Evolutionary conservation across 2,329 filamentous ascomycete species (phyloP), one percentile per base, ranked within the genome.

Genomic region (Exophiala viscosa): DNA sequence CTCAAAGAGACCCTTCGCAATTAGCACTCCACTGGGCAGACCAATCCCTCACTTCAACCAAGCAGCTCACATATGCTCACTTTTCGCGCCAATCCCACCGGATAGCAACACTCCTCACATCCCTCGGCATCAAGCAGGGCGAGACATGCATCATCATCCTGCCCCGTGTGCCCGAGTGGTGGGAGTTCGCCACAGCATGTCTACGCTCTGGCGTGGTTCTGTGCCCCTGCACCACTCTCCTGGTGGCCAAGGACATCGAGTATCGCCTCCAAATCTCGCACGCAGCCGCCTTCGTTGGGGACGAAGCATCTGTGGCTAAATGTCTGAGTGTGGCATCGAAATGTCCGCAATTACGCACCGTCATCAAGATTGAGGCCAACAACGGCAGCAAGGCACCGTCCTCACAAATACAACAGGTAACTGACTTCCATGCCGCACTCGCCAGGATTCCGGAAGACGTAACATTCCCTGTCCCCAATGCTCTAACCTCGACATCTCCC

Each of bases 21-120:
- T 54, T 60, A n/a, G 70, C 70, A 9, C 67, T 73, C 62, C 61
- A 69, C 46, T 73, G 70, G 70, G 59, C 70, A 33, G 67, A 68
- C 11, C 63, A 70, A 45, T 62, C 68, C 28, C 62, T 66, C 11
- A 59, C 57, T 36, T 58, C 57, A 3, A 62, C 62, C 23, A 55
- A 61, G 7, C 58, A 63, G 40, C 56, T 73, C 13, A 66, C 65
- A 6, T 73, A 68, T 51, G 58, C 58, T 6, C 62, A 73, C 50
- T 71, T 73, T 62, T 64, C 62, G 32, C 60, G 59, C 9, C 67
- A 69, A 49, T 70, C 68, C 1, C 66, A 70, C 51, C 65, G 68
- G 13, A 64, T 69, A 31, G 66, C 70, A 1, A 57, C 62, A 5
- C 57, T 72, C n/a, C 62, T 72, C 10, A 48, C 59, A 8, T 57